Evolutionary conservation across 176 grass and related monocot species (phyloP), one percentile per base, ranked within the genome.

Genomic region (Aegilops speltoides): DNA sequence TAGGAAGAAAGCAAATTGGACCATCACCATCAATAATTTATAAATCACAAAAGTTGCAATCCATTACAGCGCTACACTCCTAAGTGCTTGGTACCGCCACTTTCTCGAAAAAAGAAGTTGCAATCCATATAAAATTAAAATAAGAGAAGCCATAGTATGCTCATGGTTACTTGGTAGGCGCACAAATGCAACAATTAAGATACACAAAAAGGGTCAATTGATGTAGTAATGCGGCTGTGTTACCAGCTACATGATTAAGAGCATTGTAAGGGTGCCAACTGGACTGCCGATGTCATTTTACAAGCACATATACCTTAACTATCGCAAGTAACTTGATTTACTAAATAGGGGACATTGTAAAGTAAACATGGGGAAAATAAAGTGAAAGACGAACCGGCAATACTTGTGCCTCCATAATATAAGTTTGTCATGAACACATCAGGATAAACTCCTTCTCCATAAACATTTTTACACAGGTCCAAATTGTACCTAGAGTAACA

Each of bases 391-490:
- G 25, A 85, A 98, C 96, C 96, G 76, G 86, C 81, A 80, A 98
- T 95, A 88, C 52, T 86, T 73, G 91, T 94, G 76, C 96, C 91
- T 28, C 96, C 96, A 46, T 95, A 98, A 84, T 95, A 98, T 62
- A 98, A 89, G 85, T 98, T 98, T 7, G 96, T 98, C 88, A 95
- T 92, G 82, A 86, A 94, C 68, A 98, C 93, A 60, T 92, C 88
- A 50, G 96, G 93, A 84, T 98, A 98, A 71, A 98, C 79, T 2
- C 93, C 96, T 89, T 95, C 93, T 57, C 96, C 93, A 77, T 91
- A 98, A 80, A 98, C 79, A 74, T 98, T 89, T 94, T 70, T 93
- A 75, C 96, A 98, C 22, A 98, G 96, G 65, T 98, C 93, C 89
- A 98, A 86, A 92, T 98, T 88, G 68, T 98, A 98, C 88, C 96